These are phyloP conservation scores for Eucalyptus camaldulensis DNA, from an alignment of 345 rosid genomes.

Conservation along the genomic window DNA sequence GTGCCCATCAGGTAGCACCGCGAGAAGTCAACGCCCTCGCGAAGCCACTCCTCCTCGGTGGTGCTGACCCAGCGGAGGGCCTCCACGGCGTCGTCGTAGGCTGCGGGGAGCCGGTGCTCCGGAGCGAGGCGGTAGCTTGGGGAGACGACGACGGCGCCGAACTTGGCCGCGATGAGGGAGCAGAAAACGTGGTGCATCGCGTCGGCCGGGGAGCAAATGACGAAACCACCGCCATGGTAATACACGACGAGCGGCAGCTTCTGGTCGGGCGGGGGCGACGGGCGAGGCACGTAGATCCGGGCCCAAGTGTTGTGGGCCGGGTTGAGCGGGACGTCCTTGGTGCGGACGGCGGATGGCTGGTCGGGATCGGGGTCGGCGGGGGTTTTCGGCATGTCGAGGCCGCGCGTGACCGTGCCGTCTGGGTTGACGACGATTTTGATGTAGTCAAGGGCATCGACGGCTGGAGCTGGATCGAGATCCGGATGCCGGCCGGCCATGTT, in stretches of 20 bases:
- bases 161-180: slow-evolving; percentile 1
- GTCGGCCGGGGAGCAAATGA: not conserved
- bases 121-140: slow-evolving; percentile 18
- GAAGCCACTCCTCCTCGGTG: not conserved
- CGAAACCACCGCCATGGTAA: slow-evolving; percentile 24
- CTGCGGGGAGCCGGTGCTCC: slow-evolving; percentile 13
- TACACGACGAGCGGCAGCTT: slow-evolving; percentile 21
- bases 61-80: slow-evolving; percentile 3
- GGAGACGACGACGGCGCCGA: slow-evolving; percentile 10
- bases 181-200: not conserved
- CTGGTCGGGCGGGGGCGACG: not conserved
- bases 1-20: not conserved
- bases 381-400: not conserved
- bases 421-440: not conserved
- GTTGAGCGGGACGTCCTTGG: not conserved
- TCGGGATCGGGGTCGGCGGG: not conserved
- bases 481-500: not conserved
- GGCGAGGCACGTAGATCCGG: slow-evolving; percentile 1
- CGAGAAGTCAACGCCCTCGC: not conserved
- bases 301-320: not conserved
- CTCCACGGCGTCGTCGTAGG: slow-evolving; percentile 7
- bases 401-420: not conserved
- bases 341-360: not conserved
- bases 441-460: not conserved
- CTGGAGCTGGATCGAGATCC: not conserved